Conservation (phyloP, 257 asterid genomes). For the Salvia miltiorrhiza region DNA sequence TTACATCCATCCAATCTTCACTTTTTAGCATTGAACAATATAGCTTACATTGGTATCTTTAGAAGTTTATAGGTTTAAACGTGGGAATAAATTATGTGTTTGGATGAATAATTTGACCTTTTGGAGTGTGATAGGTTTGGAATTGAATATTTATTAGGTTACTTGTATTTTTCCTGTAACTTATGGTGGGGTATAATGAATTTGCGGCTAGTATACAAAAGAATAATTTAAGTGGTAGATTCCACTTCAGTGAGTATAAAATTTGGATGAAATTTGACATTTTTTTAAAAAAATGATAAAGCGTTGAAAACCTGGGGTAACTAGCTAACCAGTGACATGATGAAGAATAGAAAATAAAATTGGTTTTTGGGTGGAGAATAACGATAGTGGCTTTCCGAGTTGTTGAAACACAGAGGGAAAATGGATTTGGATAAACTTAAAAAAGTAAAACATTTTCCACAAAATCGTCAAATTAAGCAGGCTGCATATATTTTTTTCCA, state of each 20-base stretch:
- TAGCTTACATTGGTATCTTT: not conserved
- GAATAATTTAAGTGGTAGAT: not conserved
- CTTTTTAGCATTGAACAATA: not conserved
- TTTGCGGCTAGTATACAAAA: not conserved
- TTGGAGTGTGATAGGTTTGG: not conserved
- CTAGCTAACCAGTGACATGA: not conserved
- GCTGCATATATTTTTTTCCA: not conserved
- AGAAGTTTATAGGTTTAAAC: not conserved
- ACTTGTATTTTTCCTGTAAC: not conserved
- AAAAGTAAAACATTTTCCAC: not conserved
- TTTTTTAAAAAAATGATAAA: not conserved
- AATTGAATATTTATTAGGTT: not conserved
- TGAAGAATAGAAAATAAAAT: not conserved
- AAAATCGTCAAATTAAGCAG: not conserved
- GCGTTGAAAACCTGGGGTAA: not conserved
- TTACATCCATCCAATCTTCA: not conserved
- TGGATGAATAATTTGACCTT: not conserved
- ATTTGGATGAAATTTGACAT: not conserved
- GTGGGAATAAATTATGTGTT: not conserved
- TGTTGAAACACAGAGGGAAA: not conserved
- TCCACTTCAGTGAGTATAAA: not conserved
- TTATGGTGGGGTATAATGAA: not conserved
- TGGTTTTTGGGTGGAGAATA: not conserved
- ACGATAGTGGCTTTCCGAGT: not conserved
- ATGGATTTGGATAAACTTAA: not conserved